Evolutionary conservation across 2,329 filamentous ascomycete species (phyloP).

Genomic region (Rutstroemia sp.): DNA sequence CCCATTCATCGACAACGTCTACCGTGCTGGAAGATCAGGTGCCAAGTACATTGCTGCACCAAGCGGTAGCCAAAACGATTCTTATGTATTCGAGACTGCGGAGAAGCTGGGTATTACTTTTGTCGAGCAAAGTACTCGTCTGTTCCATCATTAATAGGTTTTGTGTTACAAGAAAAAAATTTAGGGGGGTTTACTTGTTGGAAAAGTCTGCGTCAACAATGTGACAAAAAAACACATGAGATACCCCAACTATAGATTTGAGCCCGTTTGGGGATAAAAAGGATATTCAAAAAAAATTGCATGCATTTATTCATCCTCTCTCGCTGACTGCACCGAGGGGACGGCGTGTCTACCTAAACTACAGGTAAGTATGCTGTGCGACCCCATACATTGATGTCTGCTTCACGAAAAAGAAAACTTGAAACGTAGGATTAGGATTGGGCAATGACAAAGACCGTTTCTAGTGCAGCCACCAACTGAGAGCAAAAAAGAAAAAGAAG

Average conservation of each 20-base stretch:
- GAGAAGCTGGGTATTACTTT: slow-evolving; percentile 91
- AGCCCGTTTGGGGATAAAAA: not conserved
- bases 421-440: no score
- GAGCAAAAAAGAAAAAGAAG: no score
- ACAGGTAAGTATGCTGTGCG: no score
- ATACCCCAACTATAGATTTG: slow-evolving; percentile 11
- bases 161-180: not conserved
- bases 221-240: slow-evolving; percentile 3
- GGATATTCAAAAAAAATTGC: not conserved
- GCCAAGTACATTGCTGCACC: slow-evolving; percentile 95
- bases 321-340: no score
- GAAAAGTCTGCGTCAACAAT: slow-evolving; percentile 2
- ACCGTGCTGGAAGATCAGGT: slow-evolving; percentile 79
- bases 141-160: slow-evolving; percentile 79
- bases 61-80: slow-evolving; percentile 80
- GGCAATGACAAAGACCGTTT: no score
- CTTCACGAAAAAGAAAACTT: no score
- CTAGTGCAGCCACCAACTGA: no score
- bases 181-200: slow-evolving; percentile 11
- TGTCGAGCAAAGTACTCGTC: slow-evolving; percentile 85
- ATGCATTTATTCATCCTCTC: no score
- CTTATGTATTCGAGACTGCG: slow-evolving; percentile 75
- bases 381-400: no score
- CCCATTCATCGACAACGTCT: slow-evolving; percentile 97
- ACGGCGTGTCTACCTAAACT: no score